A percentile compares a stretch with the other conserved stretches of the same genome.
Evolutionary conservation across 2,329 filamentous ascomycete genomes (phyloP).

Genomic region (Aspergillus aculeatus): DNA sequence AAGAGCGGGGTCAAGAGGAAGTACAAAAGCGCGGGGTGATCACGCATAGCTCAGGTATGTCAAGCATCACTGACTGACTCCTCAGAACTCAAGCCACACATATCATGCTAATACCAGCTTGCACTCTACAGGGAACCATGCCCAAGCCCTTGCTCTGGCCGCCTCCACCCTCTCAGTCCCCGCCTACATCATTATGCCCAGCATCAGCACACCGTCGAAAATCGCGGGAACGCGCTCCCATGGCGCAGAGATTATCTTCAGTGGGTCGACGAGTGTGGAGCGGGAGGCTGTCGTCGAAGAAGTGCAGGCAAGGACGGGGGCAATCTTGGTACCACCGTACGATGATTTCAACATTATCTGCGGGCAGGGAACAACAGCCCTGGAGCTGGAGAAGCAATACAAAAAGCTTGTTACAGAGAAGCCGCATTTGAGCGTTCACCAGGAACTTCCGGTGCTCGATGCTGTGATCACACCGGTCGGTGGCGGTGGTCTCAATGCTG

Average conservation of each 20-base stretch:
- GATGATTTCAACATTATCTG: slow-evolving; percentile 90
- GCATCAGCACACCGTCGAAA: slow-evolving; percentile 80
- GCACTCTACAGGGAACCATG: slow-evolving; percentile 74
- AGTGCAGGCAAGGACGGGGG: slow-evolving; percentile 70
- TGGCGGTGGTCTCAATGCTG: slow-evolving; percentile 83
- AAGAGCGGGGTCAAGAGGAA: slow-evolving; percentile 60
- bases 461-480: slow-evolving; percentile 81
- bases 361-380: slow-evolving; percentile 83
- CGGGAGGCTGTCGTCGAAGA: slow-evolving; percentile 73
- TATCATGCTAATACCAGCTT: background rate
- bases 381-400: slow-evolving; percentile 79
- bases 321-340: slow-evolving; percentile 81
- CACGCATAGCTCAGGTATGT: slow-evolving; percentile 81
- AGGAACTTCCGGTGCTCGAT: slow-evolving; percentile 47
- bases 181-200: slow-evolving; percentile 88
- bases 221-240: slow-evolving; percentile 78
- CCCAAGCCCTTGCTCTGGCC: slow-evolving; percentile 85
- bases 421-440: slow-evolving; percentile 23
- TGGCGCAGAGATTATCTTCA: slow-evolving; percentile 76
- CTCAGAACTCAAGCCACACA: background rate
- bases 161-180: slow-evolving; percentile 71
- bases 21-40: slow-evolving; percentile 69
- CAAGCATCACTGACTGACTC: background rate
- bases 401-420: slow-evolving; percentile 48
- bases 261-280: slow-evolving; percentile 75